These are phyloP conservation scores for Lepidium didymum DNA, from an alignment of 345 rosid genomes.

Conservation along the genomic window DNA sequence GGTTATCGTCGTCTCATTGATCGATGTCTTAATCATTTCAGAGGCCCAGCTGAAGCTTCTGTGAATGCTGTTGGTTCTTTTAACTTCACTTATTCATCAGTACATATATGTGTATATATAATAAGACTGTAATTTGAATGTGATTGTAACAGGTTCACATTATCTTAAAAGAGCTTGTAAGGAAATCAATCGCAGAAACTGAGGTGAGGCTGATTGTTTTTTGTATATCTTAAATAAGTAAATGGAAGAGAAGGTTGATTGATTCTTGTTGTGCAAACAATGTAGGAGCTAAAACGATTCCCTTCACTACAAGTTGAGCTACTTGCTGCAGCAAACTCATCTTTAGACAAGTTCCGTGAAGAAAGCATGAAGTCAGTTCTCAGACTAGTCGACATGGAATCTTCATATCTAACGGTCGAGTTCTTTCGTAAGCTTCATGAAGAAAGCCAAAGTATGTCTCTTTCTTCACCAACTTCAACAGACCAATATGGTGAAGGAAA, in stretches of 20 bases:
- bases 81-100: background rate
- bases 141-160: slow-evolving; percentile 48
- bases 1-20: slow-evolving; percentile 76
- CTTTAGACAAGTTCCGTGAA: slow-evolving; percentile 66
- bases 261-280: background rate
- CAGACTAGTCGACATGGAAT: slow-evolving; percentile 74
- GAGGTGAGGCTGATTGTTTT: slow-evolving; percentile 37
- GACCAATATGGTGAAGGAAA: slow-evolving; percentile 55
- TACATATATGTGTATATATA: background rate
- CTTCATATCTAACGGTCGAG: slow-evolving; percentile 72
- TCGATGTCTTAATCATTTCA: slow-evolving; percentile 50
- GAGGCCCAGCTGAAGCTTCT: slow-evolving; percentile 88
- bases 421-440: slow-evolving; percentile 64
- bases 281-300: slow-evolving; percentile 66
- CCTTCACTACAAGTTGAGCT: slow-evolving; percentile 69
- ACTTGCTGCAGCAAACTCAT: slow-evolving; percentile 49
- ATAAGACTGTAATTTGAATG: background rate
- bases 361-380: slow-evolving; percentile 56
- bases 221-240: background rate
- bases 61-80: slow-evolving; percentile 61
- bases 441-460: slow-evolving; percentile 37
- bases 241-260: background rate
- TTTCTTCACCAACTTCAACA: slow-evolving; percentile 4
- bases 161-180: slow-evolving; percentile 65
- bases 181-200: slow-evolving; percentile 65